Conservation (phyloP, 352 stramenopile genomes). For the Phytopythium aichiense region DNA sequence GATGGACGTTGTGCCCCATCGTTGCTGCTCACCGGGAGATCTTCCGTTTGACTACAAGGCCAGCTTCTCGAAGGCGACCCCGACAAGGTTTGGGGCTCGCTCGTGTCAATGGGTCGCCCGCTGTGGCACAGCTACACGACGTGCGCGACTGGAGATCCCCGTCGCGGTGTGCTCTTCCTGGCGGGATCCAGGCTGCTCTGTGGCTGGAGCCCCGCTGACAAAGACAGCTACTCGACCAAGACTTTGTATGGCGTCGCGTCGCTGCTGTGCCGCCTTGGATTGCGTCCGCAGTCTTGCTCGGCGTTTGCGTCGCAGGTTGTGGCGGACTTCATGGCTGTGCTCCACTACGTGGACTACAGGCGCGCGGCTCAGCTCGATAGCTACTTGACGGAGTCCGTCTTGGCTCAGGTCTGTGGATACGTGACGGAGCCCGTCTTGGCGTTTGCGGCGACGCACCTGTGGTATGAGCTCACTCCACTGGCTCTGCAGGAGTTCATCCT, state of each 20-base stretch:
- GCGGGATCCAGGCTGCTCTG: background rate
- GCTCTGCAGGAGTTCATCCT: slow-evolving; percentile 3
- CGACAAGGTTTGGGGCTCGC: no score
- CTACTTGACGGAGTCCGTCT: slow-evolving; percentile 18
- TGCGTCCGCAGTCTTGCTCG: slow-evolving; percentile 14
- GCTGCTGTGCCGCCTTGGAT: slow-evolving; percentile 20
- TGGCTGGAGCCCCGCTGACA: background rate
- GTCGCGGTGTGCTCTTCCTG: background rate
- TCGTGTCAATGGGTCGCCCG: background rate
- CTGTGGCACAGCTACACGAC: background rate
- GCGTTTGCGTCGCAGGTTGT: slow-evolving; percentile 16
- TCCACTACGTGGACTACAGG: slow-evolving; percentile 11
- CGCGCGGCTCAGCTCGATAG: slow-evolving; percentile 13
- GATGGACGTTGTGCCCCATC: background rate
- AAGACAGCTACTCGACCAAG: slow-evolving; percentile 5
- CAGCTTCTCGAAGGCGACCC: no score
- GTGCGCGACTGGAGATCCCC: background rate
- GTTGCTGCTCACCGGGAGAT: no score
- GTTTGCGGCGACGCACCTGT: slow-evolving; percentile 24
- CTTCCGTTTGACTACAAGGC: no score
- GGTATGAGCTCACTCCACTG: slow-evolving; percentile 8
- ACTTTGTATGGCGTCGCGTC: slow-evolving; percentile 19
- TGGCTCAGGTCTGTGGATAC: slow-evolving; percentile 6
- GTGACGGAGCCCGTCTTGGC: slow-evolving; percentile 11
- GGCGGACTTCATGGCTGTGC: slow-evolving; percentile 21